Percentiles rank a stretch among this genome's conserved stretches.
Evolutionary conservation across 2,329 filamentous ascomycete species (phyloP).

Genomic region (Teratosphaeria pseudoeucalypti): DNA sequence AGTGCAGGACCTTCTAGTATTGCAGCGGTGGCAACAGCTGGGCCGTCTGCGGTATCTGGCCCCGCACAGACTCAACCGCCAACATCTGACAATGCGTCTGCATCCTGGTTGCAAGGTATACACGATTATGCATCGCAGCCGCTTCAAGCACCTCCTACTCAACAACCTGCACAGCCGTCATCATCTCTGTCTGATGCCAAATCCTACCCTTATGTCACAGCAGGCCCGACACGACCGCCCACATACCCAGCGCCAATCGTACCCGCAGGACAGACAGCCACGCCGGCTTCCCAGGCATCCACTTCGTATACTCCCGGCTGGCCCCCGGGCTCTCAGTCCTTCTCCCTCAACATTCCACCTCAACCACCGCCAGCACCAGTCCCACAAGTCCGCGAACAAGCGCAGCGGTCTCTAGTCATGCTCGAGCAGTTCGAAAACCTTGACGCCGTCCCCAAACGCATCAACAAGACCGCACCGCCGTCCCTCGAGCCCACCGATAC

Average conservation of each 20-base stretch:
- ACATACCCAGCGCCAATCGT: background rate
- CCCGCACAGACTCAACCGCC: conserved; percentile 8
- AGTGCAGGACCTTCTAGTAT: background rate
- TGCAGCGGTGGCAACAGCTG: background rate
- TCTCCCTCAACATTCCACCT: conserved; percentile 6
- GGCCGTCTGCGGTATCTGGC: background rate
- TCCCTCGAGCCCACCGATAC: conserved; percentile 45
- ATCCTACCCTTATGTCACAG: background rate
- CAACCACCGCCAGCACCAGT: conserved; percentile 6
- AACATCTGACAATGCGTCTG: conserved; percentile 12
- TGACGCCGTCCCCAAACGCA: conserved; percentile 13
- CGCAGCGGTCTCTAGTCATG: conserved; percentile 23
- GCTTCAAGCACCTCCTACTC: conserved; percentile 14
- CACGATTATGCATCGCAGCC: conserved; percentile 30
- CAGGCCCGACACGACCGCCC: background rate
- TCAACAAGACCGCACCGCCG: conserved; percentile 11
- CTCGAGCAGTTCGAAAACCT: conserved; percentile 26
- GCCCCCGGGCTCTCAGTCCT: conserved; percentile 11
- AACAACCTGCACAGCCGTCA: conserved; percentile 6
- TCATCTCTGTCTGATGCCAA: background rate
- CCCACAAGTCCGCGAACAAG: conserved; percentile 23
- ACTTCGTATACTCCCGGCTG: conserved; percentile 9
- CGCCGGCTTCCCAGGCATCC: conserved; percentile 3
- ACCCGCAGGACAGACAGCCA: background rate
- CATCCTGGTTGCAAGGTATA: conserved; percentile 35